phyloP scores from a whole-genome alignment of 2,329 filamentous ascomycete genomes.

The Colletotrichum sp. region DNA sequence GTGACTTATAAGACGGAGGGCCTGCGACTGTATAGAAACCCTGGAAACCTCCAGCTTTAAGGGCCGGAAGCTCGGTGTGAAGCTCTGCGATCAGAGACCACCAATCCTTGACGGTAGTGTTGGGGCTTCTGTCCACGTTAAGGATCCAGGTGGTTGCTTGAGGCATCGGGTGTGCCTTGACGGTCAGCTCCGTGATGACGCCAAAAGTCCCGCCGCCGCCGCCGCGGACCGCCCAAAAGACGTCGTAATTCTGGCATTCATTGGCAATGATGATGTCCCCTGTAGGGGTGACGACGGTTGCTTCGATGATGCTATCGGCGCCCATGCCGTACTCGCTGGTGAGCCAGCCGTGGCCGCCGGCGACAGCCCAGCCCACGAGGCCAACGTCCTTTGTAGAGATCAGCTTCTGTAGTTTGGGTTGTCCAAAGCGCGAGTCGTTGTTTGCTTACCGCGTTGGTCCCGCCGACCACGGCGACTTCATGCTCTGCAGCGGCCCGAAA shows the following conservation, averaged over 20 bases:
- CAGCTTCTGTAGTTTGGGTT: background rate
- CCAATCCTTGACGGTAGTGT: background rate
- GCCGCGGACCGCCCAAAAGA: slow-evolving; percentile 58
- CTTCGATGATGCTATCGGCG: slow-evolving; percentile 51
- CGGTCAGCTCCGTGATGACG: slow-evolving; percentile 52
- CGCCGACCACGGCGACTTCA: slow-evolving; percentile 42
- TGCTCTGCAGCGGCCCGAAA: background rate
- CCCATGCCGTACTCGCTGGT: slow-evolving; percentile 47
- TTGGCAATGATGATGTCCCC: slow-evolving; percentile 47
- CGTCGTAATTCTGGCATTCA: slow-evolving; percentile 45
- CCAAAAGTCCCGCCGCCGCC: slow-evolving; percentile 57
- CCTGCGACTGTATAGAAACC: background rate
- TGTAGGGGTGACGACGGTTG: slow-evolving; percentile 45
- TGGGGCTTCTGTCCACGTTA: background rate
- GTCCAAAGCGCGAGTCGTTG: background rate
- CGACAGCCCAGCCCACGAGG: slow-evolving; percentile 59
- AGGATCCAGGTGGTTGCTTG: background rate
- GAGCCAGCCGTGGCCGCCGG: slow-evolving; percentile 48
- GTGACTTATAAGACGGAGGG: background rate
- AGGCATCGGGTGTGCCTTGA: slow-evolving; percentile 44
- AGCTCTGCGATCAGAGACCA: background rate
- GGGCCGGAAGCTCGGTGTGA: background rate
- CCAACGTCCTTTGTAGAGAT: slow-evolving; percentile 53
- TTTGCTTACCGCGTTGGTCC: slow-evolving; percentile 30
- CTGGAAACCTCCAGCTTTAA: background rate